Conservation (phyloP, 2,329 filamentous ascomycete genomes). For the Aurifilum marmelostoma region DNA sequence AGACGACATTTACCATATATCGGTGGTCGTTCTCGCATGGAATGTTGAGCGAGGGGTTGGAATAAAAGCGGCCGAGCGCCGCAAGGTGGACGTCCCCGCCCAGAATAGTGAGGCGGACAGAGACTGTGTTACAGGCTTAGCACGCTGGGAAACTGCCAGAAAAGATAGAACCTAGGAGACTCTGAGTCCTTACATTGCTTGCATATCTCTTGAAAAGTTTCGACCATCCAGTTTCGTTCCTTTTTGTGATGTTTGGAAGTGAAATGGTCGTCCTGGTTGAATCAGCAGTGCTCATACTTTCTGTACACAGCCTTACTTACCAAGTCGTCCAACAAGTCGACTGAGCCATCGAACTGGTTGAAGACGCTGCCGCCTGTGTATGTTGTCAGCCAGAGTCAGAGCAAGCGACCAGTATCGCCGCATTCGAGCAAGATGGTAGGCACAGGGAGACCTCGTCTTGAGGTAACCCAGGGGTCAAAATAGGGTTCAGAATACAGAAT, state of each 20-base stretch:
- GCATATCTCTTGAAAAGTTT: conserved; percentile 81
- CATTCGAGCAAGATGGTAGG: background rate
- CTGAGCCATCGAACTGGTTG: conserved; percentile 91
- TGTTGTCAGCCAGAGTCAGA: conserved; percentile 24
- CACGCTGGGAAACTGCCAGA: background rate
- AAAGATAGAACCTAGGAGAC: accelerated
- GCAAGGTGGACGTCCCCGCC: conserved; percentile 93
- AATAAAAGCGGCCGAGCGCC: conserved; percentile 92
- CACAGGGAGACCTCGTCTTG: background rate
- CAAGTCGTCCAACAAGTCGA: conserved; percentile 88
- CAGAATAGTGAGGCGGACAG: conserved; percentile 86
- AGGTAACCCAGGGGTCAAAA: background rate
- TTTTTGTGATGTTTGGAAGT: conserved; percentile 89
- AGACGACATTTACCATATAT: conserved; percentile 94
- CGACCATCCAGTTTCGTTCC: conserved; percentile 78
- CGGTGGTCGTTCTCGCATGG: conserved; percentile 82
- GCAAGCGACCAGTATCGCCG: background rate
- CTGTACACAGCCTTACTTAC: no score
- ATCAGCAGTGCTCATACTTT: no score
- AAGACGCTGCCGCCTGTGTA: conserved; percentile 73
- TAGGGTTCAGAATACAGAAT: background rate
- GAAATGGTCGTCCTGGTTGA: conserved; percentile 99
- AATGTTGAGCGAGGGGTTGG: conserved; percentile 77
- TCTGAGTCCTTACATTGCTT: conserved; percentile 58
- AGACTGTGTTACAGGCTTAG: conserved; percentile 48